Conservation (phyloP, 2,329 filamentous ascomycete genomes). For the Claviceps sp. region DNA sequence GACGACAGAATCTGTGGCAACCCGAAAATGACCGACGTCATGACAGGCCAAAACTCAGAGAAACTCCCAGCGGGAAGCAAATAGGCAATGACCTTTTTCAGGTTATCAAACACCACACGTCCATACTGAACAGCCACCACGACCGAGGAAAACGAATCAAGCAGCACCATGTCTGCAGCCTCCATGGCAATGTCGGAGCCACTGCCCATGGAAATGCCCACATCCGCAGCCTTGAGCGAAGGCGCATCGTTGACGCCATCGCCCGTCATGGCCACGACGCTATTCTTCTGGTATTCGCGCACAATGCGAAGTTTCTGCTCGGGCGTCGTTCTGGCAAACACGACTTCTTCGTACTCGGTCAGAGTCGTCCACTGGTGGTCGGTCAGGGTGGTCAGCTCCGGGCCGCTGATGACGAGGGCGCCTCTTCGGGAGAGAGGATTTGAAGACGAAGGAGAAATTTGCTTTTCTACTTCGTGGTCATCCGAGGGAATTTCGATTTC, state of each 20-base stretch:
- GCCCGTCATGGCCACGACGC: conserved; percentile 69
- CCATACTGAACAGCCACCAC: conserved; percentile 61
- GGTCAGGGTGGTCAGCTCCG: conserved; percentile 52
- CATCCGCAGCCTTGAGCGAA: conserved; percentile 64
- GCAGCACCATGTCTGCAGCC: conserved; percentile 67
- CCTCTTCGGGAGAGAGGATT: conserved; percentile 12
- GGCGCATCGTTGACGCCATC: conserved; percentile 82
- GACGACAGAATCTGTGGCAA: conserved; percentile 60
- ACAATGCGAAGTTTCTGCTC: conserved; percentile 72
- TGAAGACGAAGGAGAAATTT: conserved; percentile 5
- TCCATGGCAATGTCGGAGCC: conserved; percentile 75
- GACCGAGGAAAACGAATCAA: conserved; percentile 61
- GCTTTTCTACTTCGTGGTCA: conserved; percentile 12
- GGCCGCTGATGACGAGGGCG: conserved; percentile 50
- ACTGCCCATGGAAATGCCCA: conserved; percentile 69
- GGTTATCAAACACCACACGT: conserved; percentile 64
- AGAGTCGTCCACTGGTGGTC: conserved; percentile 57
- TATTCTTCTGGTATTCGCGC: conserved; percentile 55
- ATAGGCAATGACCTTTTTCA: conserved; percentile 61
- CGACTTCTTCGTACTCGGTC: conserved; percentile 51
- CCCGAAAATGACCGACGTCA: conserved; percentile 59
- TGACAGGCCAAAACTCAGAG: conserved; percentile 62
- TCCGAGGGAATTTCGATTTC: conserved; percentile 4
- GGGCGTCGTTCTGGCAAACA: conserved; percentile 63
- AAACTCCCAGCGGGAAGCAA: conserved; percentile 62